Percentiles rank a stretch among this genome's conserved stretches.
Conservation (phyloP, 352 stramenopile genomes). For the Albugo candida region DNA sequence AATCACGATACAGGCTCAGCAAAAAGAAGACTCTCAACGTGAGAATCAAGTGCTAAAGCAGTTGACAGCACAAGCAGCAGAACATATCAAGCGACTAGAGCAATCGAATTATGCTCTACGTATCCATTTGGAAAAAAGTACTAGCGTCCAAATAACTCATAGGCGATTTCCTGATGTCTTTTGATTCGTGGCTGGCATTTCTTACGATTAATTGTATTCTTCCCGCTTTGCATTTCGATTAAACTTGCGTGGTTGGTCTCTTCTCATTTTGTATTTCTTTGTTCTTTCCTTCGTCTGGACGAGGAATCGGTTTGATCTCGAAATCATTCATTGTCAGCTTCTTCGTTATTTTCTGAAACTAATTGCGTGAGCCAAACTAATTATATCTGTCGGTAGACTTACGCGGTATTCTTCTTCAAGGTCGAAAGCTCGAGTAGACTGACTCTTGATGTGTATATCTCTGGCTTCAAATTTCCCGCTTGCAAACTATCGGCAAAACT, state of each 20-base stretch:
- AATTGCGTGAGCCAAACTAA: not conserved
- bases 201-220: too few species aligned
- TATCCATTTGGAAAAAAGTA: constrained; percentile 73
- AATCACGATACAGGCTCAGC: constrained; percentile 73
- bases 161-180: constrained; percentile 51
- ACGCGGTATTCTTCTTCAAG: constrained; percentile 78
- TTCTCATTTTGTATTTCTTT: not conserved
- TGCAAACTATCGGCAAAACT: constrained; percentile 30
- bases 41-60: constrained; percentile 59
- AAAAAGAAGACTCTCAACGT: constrained; percentile 61
- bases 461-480: constrained; percentile 63
- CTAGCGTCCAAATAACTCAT: constrained; percentile 14
- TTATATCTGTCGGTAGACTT: not conserved
- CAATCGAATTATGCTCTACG: constrained; percentile 75
- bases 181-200: constrained; percentile 10
- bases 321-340: constrained; percentile 71
- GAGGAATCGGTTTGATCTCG: constrained; percentile 67
- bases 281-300: constrained; percentile 14
- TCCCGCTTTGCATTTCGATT: too few species aligned
- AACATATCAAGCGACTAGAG: constrained; percentile 74
- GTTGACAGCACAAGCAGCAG: constrained; percentile 50
- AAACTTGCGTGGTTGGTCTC: too few species aligned
- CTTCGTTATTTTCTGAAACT: constrained; percentile 54
- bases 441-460: constrained; percentile 67
- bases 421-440: constrained; percentile 61